Evolutionary conservation across 2,329 filamentous ascomycete genomes (phyloP), one percentile per base, ranked within the genome.

Genomic region (Ophiognomonia clavigignenti-juglandacearum): DNA sequence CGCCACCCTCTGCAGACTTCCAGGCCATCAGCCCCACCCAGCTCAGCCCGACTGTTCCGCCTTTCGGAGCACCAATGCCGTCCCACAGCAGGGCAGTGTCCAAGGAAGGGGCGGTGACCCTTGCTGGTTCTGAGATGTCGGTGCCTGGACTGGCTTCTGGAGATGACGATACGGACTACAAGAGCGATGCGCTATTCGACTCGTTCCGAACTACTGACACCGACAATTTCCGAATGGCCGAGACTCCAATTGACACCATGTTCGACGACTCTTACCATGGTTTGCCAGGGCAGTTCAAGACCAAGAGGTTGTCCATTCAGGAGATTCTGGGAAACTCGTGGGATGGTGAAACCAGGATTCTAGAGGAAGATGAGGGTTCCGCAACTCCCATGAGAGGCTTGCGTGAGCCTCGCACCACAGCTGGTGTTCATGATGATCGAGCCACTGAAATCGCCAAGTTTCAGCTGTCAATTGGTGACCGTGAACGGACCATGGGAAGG

Each of bases 101-200:
- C 1, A 64, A 65, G 35, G 80, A 83, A 55, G 72, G 77, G 45
- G 71, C 77, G 16, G 87, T 83, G 20, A 86, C 82, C 23, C 72
- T 85, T 54, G 78, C 81, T 52, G 83, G 82, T 50, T 88, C 83
- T 23, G 86, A 90, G 56, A 77, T 79, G 59, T 84, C 88, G 50
- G 71, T 70, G 52, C 78, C 80, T 55, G 80, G 77, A 39, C 77
- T 83, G 55, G 71, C 68, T n/a, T 88, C 81, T 10, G 78, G 78
- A 19, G 86, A 89, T 46, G 84, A 88, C 57, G 86, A 89, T 57
- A 83, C 81, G n/a, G 86, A 89, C 61, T 81, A 85, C 59, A 84
- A 82, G 65, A 89, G 85, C 62, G 86, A 91, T 57, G 87, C 82
- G 16, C 74, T 86, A 47, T 90, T 82, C 64, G 87, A 91, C 68